These are phyloP conservation scores for Bipolaris victoriae DNA, from an alignment of 2,329 filamentous ascomycete genomes.

Conservation along the genomic window DNA sequence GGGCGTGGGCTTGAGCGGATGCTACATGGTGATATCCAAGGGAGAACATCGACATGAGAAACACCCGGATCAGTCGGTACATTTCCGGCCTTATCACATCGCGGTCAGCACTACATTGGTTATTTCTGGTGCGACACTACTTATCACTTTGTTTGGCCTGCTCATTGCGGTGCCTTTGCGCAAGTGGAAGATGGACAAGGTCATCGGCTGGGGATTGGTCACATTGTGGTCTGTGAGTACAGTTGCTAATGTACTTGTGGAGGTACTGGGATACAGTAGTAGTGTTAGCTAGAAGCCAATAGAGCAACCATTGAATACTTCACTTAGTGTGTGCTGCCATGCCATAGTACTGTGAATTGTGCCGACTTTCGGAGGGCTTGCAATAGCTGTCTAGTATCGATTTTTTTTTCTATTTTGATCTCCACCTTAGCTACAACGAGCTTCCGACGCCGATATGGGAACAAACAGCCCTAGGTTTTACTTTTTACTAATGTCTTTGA, in stretches of 20 bases:
- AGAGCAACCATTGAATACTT: too few species aligned
- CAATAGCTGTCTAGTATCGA: too few species aligned
- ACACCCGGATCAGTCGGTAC: constrained; percentile 68
- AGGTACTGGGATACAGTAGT: constrained; percentile 60
- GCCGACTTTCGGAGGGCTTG: too few species aligned
- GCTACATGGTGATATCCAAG: constrained; percentile 80
- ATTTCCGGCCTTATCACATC: constrained; percentile 80
- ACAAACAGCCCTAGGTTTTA: too few species aligned
- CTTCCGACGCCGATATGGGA: too few species aligned
- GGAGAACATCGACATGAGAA: constrained; percentile 70
- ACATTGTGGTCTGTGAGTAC: constrained; percentile 82
- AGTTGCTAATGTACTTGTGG: constrained; percentile 78
- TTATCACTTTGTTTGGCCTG: constrained; percentile 79
- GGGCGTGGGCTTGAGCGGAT: constrained; percentile 88
- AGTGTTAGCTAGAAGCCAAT: constrained; percentile 29
- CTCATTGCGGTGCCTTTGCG: constrained; percentile 74
- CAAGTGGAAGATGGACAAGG: constrained; percentile 47
- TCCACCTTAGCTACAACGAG: too few species aligned
- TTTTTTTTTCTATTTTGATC: too few species aligned
- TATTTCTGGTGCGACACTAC: constrained; percentile 81
- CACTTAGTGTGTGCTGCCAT: too few species aligned
- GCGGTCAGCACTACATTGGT: constrained; percentile 84
- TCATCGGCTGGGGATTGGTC: constrained; percentile 78
- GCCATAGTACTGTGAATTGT: too few species aligned
- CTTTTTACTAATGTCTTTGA: too few species aligned